A percentile compares a stretch with the other conserved stretches of the same genome.
phyloP scores from a whole-genome alignment of 2,329 filamentous ascomycete genomes.

The Fusarium pseudocircinatum region DNA sequence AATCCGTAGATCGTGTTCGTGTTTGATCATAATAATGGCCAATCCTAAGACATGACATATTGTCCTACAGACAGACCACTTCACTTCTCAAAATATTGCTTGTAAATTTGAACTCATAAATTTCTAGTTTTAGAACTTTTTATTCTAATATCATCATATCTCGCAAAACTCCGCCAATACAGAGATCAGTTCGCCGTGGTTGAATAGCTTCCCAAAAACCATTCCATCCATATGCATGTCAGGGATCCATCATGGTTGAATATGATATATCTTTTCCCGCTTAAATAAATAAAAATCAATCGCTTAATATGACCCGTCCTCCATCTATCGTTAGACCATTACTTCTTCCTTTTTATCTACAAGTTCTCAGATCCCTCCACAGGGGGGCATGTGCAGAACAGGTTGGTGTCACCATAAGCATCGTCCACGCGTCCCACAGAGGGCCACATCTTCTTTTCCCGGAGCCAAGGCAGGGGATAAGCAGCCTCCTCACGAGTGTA shows the following conservation, averaged over 20 bases:
- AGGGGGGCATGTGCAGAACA: conserved; percentile 94
- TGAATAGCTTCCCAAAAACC: conserved; percentile 33
- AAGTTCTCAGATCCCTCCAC: conserved; percentile 68
- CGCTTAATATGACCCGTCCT: conserved; percentile 17
- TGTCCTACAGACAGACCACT: not conserved
- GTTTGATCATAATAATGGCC: not conserved
- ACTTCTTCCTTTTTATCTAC: conserved; percentile 17
- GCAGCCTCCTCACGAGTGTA: conserved; percentile 86
- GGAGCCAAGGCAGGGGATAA: conserved; percentile 82
- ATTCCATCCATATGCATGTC: conserved; percentile 28
- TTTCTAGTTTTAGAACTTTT: conserved; percentile 13
- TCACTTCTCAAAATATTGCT: not conserved
- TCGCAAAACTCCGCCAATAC: conserved; percentile 27
- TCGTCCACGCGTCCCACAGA: conserved; percentile 87
- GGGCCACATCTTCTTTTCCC: conserved; percentile 99
- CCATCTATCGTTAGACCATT: conserved; percentile 22
- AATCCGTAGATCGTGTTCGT: not conserved
- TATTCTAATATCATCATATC: conserved; percentile 19
- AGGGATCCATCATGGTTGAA: conserved; percentile 36
- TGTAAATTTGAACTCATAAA: conserved; percentile 1
- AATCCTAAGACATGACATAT: too few species aligned
- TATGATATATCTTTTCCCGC: conserved; percentile 32
- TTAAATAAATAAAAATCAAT: conserved; percentile 15
- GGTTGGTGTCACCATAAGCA: conserved; percentile 88
- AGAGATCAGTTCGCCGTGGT: conserved; percentile 34